A percentile compares a stretch with the other conserved stretches of the same genome.
These are phyloP conservation scores for Diaporthe citrichinensis DNA, from an alignment of 2,329 filamentous ascomycete genomes.

Conservation along the genomic window DNA sequence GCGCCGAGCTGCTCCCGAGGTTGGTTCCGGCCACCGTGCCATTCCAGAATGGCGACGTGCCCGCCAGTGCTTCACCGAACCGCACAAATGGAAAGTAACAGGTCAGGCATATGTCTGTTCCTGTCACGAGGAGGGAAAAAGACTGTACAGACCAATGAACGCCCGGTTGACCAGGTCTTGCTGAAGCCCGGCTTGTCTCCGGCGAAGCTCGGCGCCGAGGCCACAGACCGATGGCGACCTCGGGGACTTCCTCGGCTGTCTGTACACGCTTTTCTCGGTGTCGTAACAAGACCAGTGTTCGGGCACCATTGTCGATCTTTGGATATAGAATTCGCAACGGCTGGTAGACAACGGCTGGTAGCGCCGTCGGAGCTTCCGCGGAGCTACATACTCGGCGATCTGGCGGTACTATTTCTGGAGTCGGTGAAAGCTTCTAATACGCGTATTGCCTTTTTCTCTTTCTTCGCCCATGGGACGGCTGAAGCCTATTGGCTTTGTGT, in stretches of 20 bases:
- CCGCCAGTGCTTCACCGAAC: background rate
- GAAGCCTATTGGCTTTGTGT: background rate
- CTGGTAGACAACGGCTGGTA: background rate
- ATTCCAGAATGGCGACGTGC: background rate
- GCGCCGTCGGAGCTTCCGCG: background rate
- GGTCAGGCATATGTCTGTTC: background rate
- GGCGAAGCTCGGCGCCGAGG: background rate
- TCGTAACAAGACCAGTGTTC: background rate
- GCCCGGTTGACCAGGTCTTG: too few relatives aligned
- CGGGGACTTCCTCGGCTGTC: background rate
- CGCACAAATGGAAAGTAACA: background rate
- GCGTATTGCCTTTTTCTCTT: background rate
- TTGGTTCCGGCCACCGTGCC: background rate
- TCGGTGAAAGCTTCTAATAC: slow-evolving; percentile 4
- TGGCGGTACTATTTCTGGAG: slow-evolving; percentile 8
- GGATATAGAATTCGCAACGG: background rate
- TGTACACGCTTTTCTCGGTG: background rate
- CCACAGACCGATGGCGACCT: background rate
- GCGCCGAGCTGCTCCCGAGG: slow-evolving; percentile 12
- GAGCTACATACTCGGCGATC: background rate
- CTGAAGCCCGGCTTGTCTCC: slow-evolving; percentile 2
- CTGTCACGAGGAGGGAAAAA: background rate
- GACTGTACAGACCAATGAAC: background rate
- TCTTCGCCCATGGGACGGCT: background rate
- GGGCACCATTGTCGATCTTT: background rate